Evolutionary conservation across 768 basidiomycete species (phyloP), one percentile per base, ranked within the genome.

Genomic region (Lentinus tigrinus): DNA sequence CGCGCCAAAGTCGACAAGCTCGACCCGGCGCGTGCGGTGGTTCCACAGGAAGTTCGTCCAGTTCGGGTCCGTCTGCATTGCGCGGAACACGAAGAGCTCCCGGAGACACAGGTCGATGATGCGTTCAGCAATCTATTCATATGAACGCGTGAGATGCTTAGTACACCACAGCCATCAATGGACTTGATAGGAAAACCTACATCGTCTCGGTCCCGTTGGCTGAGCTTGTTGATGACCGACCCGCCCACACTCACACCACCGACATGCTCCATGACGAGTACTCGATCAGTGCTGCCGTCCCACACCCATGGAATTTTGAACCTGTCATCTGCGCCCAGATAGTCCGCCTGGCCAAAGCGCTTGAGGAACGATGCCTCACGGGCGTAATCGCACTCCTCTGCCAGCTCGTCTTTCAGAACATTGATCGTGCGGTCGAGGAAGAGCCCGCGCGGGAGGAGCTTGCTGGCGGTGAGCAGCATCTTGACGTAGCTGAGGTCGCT

Each of bases 31-130:
- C 1, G 85, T 85, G 3, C 74, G 58, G 0, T 78, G 65, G 70
- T 95, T 89, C 87, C 91, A 98, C 23, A 99, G 76, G 75, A 99
- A 98, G 72, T 98, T 98, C 9, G 93, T 91, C 91, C 93, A 98
- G 66, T 99, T 98, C 3, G 97, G 97, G 69, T 99, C 96, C 0
- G 96, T 99, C 72, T 98, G 97, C 97, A 99, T 98, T 42, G 89
- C 72, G 28, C 91, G 78, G 76, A 97, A 96, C 58, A 86, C 78
- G 70, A 98, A 97, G 7, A 99, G 82, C 69, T 98, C 97, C 57
- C 81, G 84, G 39, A 99, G 75, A 68, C 94, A 98, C 7, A 99
- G 79, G 46, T 91, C 87, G 50, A 98, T 79, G 46, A 97, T 83
- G 54, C 86, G 77, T 3, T 81, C 74, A 3, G 94, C 91, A 67